phyloP scores from a whole-genome alignment of 2,329 filamentous ascomycete genomes.

The Fusarium sulawesiense region DNA sequence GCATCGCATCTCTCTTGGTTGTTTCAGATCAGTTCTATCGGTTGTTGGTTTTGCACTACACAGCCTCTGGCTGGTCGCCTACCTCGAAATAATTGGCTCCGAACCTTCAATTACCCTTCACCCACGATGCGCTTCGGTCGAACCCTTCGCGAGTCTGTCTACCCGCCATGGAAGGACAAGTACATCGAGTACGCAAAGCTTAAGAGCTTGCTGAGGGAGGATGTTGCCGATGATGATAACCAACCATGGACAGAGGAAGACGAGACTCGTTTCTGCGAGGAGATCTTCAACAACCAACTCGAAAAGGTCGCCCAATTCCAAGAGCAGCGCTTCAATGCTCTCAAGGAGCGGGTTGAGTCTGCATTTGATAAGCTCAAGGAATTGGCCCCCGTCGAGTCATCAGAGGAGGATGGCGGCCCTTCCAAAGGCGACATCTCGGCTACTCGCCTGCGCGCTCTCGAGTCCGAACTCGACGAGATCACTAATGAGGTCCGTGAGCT shows the following conservation, averaged over 20 bases:
- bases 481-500: slow-evolving; percentile 92
- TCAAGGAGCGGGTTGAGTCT: slow-evolving; percentile 66
- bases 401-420: slow-evolving; percentile 62
- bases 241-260: slow-evolving; percentile 89
- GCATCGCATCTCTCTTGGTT: neutral
- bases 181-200: slow-evolving; percentile 98
- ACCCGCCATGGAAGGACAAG: slow-evolving; percentile 88
- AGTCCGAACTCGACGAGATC: slow-evolving; percentile 85
- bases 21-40: neutral
- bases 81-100: slow-evolving; percentile 17
- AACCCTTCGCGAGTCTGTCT: slow-evolving; percentile 82
- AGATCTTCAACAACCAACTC: slow-evolving; percentile 92
- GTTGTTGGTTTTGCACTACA: neutral
- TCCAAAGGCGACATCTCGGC: slow-evolving; percentile 62
- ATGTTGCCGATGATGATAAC: slow-evolving; percentile 69
- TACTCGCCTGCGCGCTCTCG: slow-evolving; percentile 74
- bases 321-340: slow-evolving; percentile 73
- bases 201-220: slow-evolving; percentile 87
- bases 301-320: slow-evolving; percentile 96
- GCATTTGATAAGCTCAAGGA: slow-evolving; percentile 80
- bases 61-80: slow-evolving; percentile 2
- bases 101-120: slow-evolving; percentile 7
- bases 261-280: slow-evolving; percentile 92
- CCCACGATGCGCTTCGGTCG: slow-evolving; percentile 87
- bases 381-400: slow-evolving; percentile 66